Conservation (phyloP, 495 filamentous ascomycete species). For the Penicillium canariense region DNA sequence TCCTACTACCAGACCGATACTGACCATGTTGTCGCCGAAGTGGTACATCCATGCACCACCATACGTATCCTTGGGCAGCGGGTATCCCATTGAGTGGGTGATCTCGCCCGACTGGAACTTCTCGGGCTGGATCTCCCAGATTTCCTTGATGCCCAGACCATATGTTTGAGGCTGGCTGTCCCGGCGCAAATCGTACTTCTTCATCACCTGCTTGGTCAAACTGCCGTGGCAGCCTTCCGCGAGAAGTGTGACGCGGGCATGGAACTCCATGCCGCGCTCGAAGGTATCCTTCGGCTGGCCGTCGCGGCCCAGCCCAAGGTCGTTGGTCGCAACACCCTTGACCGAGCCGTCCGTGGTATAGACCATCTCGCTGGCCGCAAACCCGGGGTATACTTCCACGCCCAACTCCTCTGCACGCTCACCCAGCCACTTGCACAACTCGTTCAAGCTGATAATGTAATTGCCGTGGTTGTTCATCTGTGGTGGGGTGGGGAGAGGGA, state of each 20-base stretch:
- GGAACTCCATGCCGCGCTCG: slow-evolving; percentile 97
- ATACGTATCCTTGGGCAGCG: slow-evolving; percentile 84
- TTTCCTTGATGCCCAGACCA: slow-evolving; percentile 89
- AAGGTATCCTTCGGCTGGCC: slow-evolving; percentile 89
- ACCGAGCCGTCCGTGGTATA: slow-evolving; percentile 86
- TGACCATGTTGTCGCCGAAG: slow-evolving; percentile 96
- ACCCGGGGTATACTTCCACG: slow-evolving; percentile 98
- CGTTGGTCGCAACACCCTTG: slow-evolving; percentile 93
- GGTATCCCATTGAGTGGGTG: slow-evolving; percentile 91
- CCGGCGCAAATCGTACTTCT: slow-evolving; percentile 87
- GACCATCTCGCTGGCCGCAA: slow-evolving; percentile 89
- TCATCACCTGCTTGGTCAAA: slow-evolving; percentile 90
- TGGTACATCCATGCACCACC: slow-evolving; percentile 99
- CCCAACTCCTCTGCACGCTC: slow-evolving; percentile 94
- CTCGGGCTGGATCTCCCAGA: slow-evolving; percentile 94
- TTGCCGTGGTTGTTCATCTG: slow-evolving; percentile 99
- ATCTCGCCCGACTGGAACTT: slow-evolving; percentile 88
- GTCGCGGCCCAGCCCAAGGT: slow-evolving; percentile 76
- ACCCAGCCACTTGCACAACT: slow-evolving; percentile 91
- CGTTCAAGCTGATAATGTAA: slow-evolving; percentile 92
- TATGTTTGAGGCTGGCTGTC: slow-evolving; percentile 94
- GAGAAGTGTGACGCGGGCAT: slow-evolving; percentile 89
- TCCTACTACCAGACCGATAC: slow-evolving; percentile 88
- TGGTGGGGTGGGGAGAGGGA: slow-evolving; percentile 82
- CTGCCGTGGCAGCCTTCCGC: slow-evolving; percentile 96